Evolutionary conservation across 441 rosid genomes (phyloP).

Genomic region (Cnidoscolus chayamansa): DNA sequence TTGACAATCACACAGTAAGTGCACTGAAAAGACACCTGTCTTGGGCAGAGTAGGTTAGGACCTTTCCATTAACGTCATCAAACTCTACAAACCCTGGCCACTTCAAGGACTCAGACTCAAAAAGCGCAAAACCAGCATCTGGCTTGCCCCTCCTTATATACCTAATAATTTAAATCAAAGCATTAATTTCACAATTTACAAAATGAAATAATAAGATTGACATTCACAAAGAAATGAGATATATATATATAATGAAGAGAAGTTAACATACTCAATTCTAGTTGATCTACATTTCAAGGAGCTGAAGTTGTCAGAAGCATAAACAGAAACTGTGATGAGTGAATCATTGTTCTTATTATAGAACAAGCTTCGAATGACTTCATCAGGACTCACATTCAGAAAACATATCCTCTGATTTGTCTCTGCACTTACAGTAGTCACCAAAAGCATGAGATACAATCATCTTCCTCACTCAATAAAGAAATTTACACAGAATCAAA

Average conservation of each 20-base stretch:
- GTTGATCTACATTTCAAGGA: conserved; percentile 74
- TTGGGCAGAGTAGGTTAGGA: conserved; percentile 63
- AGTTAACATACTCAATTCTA: conserved; percentile 49
- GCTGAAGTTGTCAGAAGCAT: conserved; percentile 68
- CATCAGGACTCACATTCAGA: conserved; percentile 65
- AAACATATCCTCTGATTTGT: conserved; percentile 60
- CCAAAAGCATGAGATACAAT: background rate
- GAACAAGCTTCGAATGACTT: conserved; percentile 69
- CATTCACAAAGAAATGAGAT: background rate
- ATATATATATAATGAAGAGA: too few relatives aligned
- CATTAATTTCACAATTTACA: too few relatives aligned
- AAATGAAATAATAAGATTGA: background rate
- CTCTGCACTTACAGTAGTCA: conserved; percentile 37
- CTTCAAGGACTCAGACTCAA: conserved; percentile 62
- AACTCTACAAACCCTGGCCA: conserved; percentile 86
- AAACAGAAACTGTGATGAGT: conserved; percentile 71
- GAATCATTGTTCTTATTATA: conserved; percentile 74
- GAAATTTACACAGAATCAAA: background rate
- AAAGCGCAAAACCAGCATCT: conserved; percentile 64
- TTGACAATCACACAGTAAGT: too few relatives aligned
- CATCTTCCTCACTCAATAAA: background rate
- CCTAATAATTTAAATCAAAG: conserved; percentile 22
- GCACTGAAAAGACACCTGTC: conserved; percentile 38
- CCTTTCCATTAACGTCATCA: conserved; percentile 73
- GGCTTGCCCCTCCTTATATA: conserved; percentile 56